Base-by-base conservation (phyloP, 1,284 basidiomycete genomes). In the Ustilago vetiveriae region DNA sequence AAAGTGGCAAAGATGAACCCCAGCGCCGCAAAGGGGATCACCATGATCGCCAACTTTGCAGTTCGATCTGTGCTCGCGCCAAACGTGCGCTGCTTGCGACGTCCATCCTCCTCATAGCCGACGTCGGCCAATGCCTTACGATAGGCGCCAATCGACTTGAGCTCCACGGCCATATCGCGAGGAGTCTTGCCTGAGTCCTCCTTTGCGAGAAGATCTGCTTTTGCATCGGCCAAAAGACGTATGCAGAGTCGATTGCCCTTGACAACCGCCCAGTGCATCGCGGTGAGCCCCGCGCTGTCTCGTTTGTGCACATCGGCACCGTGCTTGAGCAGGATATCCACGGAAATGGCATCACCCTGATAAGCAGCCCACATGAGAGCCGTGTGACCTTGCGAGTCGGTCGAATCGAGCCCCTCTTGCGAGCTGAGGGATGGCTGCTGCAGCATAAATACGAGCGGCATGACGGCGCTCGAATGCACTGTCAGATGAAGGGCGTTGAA, bases 291-390 rank as follows among this genome's bases (percentile, higher is more conserved):
- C 0, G 87, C 84, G 65, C 91, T 89, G 80, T 98, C 96, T 35
- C 86, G 86, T 5, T 89, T 84, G 63, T 88, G 88, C 1, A 90
- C 85, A 52, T 88, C 90, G 3, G 94, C 92, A 8, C 93, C 93
- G 72, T 95, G 92, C 54, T 90, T 88, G 48, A 99, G 86, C 17
- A 99, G 84, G 29, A 98, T 84, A 66, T 97, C 92, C 3, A 98
- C 92, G 0, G 91, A 94, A 21, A 98, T 87, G 1, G 92, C 94
- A 78, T 99, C 96, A 39, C 95, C 95, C 82, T 98, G 96, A 84
- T 98, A 98, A 4, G 94, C 92, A 2, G 96, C 96, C 96, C 96
- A 98, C 92, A 98, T 97, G 49, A 99, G 86, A 0, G 92, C 87
- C 0, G 95, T 98, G 79, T 98, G 96, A 0, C 95, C 95, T 35